These are phyloP conservation scores for Gracilaria gracilis DNA, from an alignment of 23 red algal species.

Conservation along the genomic window DNA sequence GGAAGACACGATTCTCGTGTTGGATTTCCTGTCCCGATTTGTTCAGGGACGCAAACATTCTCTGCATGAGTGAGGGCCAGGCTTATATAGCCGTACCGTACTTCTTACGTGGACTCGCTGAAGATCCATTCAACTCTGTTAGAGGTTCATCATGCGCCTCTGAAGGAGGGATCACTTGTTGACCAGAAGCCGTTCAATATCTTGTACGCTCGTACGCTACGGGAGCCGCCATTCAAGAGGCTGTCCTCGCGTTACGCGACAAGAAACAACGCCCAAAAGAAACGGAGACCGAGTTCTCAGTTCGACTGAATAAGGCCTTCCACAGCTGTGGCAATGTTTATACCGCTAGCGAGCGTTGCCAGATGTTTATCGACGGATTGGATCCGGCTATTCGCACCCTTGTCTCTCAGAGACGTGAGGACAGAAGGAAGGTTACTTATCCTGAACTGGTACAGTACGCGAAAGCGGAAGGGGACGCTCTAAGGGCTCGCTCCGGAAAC, in stretches of 20 bases:
- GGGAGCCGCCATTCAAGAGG: neutral
- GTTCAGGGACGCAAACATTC: neutral
- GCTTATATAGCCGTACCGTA: conserved; percentile 5
- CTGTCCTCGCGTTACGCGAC: neutral
- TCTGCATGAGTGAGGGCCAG: neutral
- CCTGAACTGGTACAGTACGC: neutral
- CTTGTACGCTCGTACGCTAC: neutral
- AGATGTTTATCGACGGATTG: neutral
- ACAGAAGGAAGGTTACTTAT: neutral
- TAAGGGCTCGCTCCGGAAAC: too few species aligned
- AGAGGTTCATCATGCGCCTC: neutral
- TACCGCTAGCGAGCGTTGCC: neutral
- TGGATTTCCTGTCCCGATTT: neutral
- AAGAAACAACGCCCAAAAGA: neutral
- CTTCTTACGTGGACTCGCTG: conserved; percentile 7
- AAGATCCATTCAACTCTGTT: neutral
- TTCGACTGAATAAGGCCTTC: neutral
- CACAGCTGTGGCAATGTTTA: neutral
- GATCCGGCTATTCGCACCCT: neutral
- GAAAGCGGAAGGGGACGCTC: too few species aligned
- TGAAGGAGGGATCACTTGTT: conserved; percentile 2
- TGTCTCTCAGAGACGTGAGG: neutral
- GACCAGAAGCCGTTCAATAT: neutral
- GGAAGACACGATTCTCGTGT: neutral
- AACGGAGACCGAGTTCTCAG: neutral